Evolutionary conservation across 2,329 filamentous ascomycete genomes (phyloP).

Genomic region (Phyllosticta citribraziliensis): DNA sequence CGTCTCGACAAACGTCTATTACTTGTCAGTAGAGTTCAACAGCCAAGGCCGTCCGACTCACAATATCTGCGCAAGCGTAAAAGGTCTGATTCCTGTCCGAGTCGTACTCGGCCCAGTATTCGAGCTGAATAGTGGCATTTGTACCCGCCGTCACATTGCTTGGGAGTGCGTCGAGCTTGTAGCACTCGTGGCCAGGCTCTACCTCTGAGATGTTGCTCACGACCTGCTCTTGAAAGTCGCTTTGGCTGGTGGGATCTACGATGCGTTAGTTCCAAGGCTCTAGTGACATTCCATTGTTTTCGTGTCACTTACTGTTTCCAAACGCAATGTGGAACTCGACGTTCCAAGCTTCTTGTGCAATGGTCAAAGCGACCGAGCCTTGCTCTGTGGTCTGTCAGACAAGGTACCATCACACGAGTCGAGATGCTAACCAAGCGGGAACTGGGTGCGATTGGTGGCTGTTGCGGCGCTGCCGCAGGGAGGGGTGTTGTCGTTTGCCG

Average conservation of each 20-base stretch:
- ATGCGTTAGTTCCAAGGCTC: constrained; percentile 10
- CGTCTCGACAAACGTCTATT: constrained; percentile 29
- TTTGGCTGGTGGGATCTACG: constrained; percentile 30
- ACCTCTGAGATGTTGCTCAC: constrained; percentile 29
- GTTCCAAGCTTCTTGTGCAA: constrained; percentile 48
- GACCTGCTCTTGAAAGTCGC: constrained; percentile 30
- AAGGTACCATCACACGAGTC: background rate
- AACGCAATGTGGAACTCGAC: constrained; percentile 47
- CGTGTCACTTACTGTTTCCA: constrained; percentile 32
- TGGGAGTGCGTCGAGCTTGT: constrained; percentile 21
- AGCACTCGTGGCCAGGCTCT: constrained; percentile 35
- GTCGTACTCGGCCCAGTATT: constrained; percentile 34
- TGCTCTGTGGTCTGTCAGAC: constrained; percentile 31
- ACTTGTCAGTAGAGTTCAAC: constrained; percentile 1
- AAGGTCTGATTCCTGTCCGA: constrained; percentile 32
- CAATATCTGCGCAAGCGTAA: constrained; percentile 39
- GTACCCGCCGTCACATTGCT: constrained; percentile 26
- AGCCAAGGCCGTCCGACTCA: constrained; percentile 12
- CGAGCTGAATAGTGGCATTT: constrained; percentile 39
- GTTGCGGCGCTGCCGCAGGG: constrained; percentile 47
- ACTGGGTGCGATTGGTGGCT: constrained; percentile 43
- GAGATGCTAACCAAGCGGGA: constrained; percentile 41
- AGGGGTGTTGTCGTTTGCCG: constrained; percentile 44
- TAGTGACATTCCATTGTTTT: constrained; percentile 4
- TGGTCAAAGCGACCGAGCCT: constrained; percentile 46